A percentile compares a stretch with the other conserved stretches of the same genome.
Evolutionary conservation across 768 basidiomycete species (phyloP).

Genomic region (Naganishia randhawae): DNA sequence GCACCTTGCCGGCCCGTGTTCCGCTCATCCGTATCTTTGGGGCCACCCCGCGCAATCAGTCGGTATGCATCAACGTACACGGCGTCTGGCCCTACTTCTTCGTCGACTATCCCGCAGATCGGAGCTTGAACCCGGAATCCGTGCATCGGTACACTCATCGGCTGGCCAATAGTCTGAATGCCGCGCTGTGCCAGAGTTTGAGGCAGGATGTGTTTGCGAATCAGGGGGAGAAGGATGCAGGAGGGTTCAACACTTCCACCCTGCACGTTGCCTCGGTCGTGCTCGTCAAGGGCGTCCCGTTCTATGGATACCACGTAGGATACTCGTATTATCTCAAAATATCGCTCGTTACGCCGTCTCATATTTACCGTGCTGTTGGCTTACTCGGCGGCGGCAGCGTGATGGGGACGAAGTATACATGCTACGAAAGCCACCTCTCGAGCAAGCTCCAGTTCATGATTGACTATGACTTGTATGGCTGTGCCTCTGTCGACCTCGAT

Average conservation of each 20-base stretch:
- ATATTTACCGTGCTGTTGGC: slow-evolving; percentile 66
- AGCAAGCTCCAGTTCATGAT: slow-evolving; percentile 87
- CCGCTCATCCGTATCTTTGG: slow-evolving; percentile 87
- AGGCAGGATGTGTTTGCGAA: slow-evolving; percentile 65
- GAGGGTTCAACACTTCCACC: slow-evolving; percentile 45
- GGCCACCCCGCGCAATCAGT: slow-evolving; percentile 67
- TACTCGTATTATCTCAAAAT: slow-evolving; percentile 88
- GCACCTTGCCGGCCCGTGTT: slow-evolving; percentile 57
- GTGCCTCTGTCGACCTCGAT: slow-evolving; percentile 77
- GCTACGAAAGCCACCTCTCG: slow-evolving; percentile 86
- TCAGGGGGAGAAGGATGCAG: slow-evolving; percentile 59
- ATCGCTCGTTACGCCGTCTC: slow-evolving; percentile 65
- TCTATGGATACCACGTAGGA: slow-evolving; percentile 87
- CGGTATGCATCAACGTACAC: slow-evolving; percentile 83
- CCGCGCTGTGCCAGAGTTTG: slow-evolving; percentile 76
- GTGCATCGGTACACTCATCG: slow-evolving; percentile 70
- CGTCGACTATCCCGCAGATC: slow-evolving; percentile 62
- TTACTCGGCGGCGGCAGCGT: slow-evolving; percentile 78
- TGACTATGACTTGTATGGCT: slow-evolving; percentile 92
- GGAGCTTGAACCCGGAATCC: slow-evolving; percentile 37
- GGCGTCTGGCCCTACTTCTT: slow-evolving; percentile 85
- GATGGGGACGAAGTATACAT: slow-evolving; percentile 69
- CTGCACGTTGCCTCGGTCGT: slow-evolving; percentile 63
- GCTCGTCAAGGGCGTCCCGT: slow-evolving; percentile 88
- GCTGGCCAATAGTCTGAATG: slow-evolving; percentile 72